Conservation (phyloP, 2,329 filamentous ascomycete species). For the Phyllosticta citribraziliensis region DNA sequence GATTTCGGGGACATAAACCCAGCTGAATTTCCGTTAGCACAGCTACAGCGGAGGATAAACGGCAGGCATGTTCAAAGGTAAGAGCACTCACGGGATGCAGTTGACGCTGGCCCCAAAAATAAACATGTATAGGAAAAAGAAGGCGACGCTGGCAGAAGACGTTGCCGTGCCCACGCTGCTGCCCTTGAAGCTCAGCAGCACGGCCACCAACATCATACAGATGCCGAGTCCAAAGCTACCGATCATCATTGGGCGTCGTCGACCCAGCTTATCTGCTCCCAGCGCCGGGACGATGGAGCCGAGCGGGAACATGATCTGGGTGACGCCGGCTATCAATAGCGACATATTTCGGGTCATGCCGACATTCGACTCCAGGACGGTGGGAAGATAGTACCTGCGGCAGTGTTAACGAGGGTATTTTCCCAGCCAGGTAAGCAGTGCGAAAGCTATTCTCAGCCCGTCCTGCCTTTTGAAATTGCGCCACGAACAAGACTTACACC, state of each 20-base stretch:
- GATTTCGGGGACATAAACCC: slow-evolving; percentile 33
- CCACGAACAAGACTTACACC: slow-evolving; percentile 15
- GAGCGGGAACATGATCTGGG: slow-evolving; percentile 16
- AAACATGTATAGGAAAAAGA: slow-evolving; percentile 44
- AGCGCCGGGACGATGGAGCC: slow-evolving; percentile 18
- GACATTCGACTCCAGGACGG: slow-evolving; percentile 27
- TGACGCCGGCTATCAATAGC: slow-evolving; percentile 37
- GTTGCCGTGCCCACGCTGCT: slow-evolving; percentile 17
- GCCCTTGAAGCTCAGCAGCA: slow-evolving; percentile 6
- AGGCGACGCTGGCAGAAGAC: slow-evolving; percentile 35
- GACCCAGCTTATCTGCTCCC: slow-evolving; percentile 21
- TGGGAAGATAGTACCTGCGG: slow-evolving; percentile 8
- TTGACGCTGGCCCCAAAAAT: slow-evolving; percentile 44
- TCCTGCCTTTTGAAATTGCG: neutral
- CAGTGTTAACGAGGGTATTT: neutral
- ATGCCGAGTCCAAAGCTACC: slow-evolving; percentile 22
- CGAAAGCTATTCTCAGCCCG: no score
- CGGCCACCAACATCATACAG: slow-evolving; percentile 23
- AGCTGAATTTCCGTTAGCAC: no score
- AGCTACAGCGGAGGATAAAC: no score
- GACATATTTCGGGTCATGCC: slow-evolving; percentile 35
- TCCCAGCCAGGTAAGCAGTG: neutral
- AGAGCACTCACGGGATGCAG: slow-evolving; percentile 42
- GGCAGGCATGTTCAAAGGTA: slow-evolving; percentile 19
- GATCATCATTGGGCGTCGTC: slow-evolving; percentile 24